Base-by-base conservation (phyloP, 495 filamentous ascomycete species). In the Xylaria sp. region DNA sequence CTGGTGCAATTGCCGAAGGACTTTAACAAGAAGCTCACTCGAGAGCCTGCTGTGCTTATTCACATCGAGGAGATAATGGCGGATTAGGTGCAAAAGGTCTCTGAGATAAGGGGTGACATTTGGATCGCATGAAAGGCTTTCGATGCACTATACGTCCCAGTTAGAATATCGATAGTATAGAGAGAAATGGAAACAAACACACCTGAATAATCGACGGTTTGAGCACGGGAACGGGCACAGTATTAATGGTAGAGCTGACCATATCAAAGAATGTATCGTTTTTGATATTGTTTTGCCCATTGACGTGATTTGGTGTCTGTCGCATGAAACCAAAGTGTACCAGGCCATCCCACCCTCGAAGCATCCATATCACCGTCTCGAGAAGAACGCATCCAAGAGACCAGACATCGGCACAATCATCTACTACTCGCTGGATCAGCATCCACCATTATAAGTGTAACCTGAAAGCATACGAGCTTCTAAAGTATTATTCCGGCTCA, bases 331-430 rank as follows among this genome's bases (percentile, higher is more conserved):
- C 17, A 37, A 59, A 59, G 17, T 5, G 3, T 21, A 37, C 7
- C 19, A 59, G 33, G 0, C 57, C 57, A 2, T 59, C 33, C 31
- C 33, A 59, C 7, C 57, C 57, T 8, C 57, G 12, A 35, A 59
- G 57, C 4, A 59, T 17, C 57, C 57, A 59, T 37, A 37, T 9
- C 2, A 37, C 33, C 9, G 57, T 59, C 57, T 59, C 57, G 21
- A 59, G 57, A 12, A 59, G 33, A 37, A 59, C 31, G 33, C 57
- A 59, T 59, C 57, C 57, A 3, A 59, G 33, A 4, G 57, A 59
- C 57, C 57, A 59, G 17, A 59, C 37, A 37, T 59, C 57, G 33
- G 57, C 57, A 37, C n/a, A 21, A 59, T 19, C 33, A 37, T 59
- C 57, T 59, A 59, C 57, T 59, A 4, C 57, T 37, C 9, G 11